Evolutionary conservation across 2,329 filamentous ascomycete species (phyloP), one percentile per base, ranked within the genome.

Genomic region (Trichoderma asperellum): DNA sequence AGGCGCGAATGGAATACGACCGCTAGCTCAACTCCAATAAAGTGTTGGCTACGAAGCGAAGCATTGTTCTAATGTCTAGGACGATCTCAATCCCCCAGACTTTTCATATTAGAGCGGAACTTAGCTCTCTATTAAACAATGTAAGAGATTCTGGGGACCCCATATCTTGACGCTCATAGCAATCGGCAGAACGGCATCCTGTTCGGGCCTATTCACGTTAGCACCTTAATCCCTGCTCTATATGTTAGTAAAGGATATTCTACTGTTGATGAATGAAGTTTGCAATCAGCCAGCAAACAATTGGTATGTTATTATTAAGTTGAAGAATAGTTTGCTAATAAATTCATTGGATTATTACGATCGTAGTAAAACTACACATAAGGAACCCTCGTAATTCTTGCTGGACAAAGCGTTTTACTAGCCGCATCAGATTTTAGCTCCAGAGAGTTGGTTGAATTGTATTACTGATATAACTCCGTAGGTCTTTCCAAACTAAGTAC

Each of bases 151-250:
- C 61, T n/a, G 61, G 61, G 61, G 61, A 55, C 47, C 61, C 61
- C 61, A 63, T 63, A 29, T 18, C 27, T 29, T 21, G n/a, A 32
- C n/a, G 32, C n/a, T 55, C 32, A 27, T 34, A 24, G 21, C 34
- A 64, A 5, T 64, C 61, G 47, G 61, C 29, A 55, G 18, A 49
- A 55, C 61, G 61, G 47, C 61, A 64, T 37, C 49, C 10, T 55
- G 47, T 64, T 64, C 61, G 61, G 61, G 14, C 61, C 61, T 64
- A 64, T 53, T 64, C 18, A n/a, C 29, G 34, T 64, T 53, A 62
- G 58, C 32, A 43, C 16, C 4, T n/a, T 34, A 16, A 47, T 14
- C 58, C 58, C 37, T 61, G 58, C 18, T 47, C 49, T 1, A 43
- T 43, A n/a, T 6, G 16, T 43, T 43, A 2, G 7, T 10, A n/a